A percentile compares a stretch with the other conserved stretches of the same genome.
Evolutionary conservation across 2,329 filamentous ascomycete genomes (phyloP).

Genomic region (Xylaria sp.): DNA sequence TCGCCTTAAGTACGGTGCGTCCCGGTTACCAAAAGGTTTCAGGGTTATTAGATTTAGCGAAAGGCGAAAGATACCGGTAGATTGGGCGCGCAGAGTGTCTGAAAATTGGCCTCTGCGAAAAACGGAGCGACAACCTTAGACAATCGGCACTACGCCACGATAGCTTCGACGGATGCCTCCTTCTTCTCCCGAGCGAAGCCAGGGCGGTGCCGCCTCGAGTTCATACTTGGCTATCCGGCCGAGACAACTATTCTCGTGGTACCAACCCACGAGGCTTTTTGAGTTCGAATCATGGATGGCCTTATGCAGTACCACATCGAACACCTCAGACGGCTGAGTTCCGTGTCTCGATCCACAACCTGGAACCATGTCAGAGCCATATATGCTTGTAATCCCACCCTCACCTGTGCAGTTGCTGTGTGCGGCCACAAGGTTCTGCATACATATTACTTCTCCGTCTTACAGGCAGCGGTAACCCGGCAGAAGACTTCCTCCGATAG

Average conservation of each 20-base stretch:
- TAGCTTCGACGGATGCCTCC: not conserved
- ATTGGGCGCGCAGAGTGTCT: no score
- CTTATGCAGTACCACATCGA: constrained; percentile 17
- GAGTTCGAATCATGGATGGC: constrained; percentile 5
- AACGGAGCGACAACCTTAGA: not conserved
- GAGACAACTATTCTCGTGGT: constrained; percentile 4
- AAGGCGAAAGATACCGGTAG: no score
- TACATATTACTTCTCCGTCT: constrained; percentile 4
- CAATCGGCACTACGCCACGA: not conserved
- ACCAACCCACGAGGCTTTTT: constrained; percentile 23
- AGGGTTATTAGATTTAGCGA: no score
- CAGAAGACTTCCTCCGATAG: not conserved
- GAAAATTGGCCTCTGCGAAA: no score
- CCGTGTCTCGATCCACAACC: constrained; percentile 19
- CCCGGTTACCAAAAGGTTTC: not conserved
- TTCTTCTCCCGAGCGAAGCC: not conserved
- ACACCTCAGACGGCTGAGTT: constrained; percentile 14
- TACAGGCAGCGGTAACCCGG: not conserved
- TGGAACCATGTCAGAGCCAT: constrained; percentile 17
- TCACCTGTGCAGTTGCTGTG: no score
- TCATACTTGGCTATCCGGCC: not conserved
- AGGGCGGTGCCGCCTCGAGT: not conserved
- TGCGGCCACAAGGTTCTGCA: constrained; percentile 15
- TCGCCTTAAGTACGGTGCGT: no score
- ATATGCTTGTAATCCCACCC: constrained; percentile 5